Evolutionary conservation across 306 rosid species (phyloP).

Genomic region (Quercus dentata): DNA sequence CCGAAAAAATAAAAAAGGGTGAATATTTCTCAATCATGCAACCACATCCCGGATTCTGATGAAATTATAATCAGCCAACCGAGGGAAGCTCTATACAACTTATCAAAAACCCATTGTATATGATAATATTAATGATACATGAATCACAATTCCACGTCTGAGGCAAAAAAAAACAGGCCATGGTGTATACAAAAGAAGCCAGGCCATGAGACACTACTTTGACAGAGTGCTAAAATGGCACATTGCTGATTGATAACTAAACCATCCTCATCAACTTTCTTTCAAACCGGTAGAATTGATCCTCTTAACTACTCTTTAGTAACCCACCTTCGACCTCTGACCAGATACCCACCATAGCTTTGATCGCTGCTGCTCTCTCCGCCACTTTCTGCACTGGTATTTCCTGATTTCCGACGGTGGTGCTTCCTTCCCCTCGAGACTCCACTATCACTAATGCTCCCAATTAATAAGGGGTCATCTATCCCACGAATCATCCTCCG

Average conservation of each 20-base stretch:
- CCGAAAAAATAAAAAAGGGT: not conserved
- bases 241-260: constrained; percentile 12
- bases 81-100: constrained; percentile 27
- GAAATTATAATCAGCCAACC: constrained; percentile 20
- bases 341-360: constrained; percentile 67
- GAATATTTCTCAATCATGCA: not conserved
- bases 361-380: constrained; percentile 96
- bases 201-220: not conserved
- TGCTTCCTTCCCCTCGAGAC: constrained; percentile 73
- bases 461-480: constrained; percentile 87
- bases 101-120: constrained; percentile 8
- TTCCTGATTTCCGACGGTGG: constrained; percentile 73
- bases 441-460: constrained; percentile 83
- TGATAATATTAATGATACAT: constrained; percentile 9
- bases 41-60: not conserved
- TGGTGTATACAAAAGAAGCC: not conserved
- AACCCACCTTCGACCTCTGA: constrained; percentile 87
- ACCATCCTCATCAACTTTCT: constrained; percentile 8
- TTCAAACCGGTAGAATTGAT: constrained; percentile 8
- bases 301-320: constrained; percentile 64
- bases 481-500: constrained; percentile 87
- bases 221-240: constrained; percentile 8
- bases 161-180: not conserved
- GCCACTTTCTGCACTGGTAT: constrained; percentile 85
- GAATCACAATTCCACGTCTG: constrained; percentile 10